Conservation (phyloP, 257 asterid genomes). For the Solanum piurae region DNA sequence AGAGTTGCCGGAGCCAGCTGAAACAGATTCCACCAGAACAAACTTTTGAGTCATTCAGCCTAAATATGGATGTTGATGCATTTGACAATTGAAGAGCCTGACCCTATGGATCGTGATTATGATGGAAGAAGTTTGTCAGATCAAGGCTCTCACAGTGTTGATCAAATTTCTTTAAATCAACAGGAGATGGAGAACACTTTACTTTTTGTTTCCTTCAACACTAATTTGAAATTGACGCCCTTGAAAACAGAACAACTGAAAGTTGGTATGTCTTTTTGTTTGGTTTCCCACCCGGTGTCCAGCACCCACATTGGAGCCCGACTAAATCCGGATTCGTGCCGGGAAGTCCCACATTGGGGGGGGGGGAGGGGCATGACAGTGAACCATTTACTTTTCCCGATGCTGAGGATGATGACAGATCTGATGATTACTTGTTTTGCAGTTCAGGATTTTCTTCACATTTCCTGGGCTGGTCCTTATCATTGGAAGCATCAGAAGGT, state of each 20-base stretch:
- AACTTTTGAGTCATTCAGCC: conserved; percentile 18
- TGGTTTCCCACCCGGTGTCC: not conserved
- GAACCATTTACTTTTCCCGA: conserved; percentile 33
- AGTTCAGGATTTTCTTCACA: conserved; percentile 62
- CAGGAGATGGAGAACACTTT: conserved; percentile 22
- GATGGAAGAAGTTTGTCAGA: conserved; percentile 45
- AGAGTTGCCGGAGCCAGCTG: conserved; percentile 46
- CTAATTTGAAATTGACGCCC: not conserved
- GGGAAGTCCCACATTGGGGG: not conserved
- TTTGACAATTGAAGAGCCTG: conserved; percentile 38
- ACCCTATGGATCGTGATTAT: conserved; percentile 62
- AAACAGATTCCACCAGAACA: conserved; percentile 32
- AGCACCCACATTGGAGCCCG: not conserved
- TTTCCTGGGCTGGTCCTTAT: conserved; percentile 93
- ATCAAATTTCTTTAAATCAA: conserved; percentile 36
- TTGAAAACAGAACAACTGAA: not conserved
- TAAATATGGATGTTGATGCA: conserved; percentile 32
- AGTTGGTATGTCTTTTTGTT: not conserved
- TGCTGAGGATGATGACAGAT: conserved; percentile 40
- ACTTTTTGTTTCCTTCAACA: not conserved
- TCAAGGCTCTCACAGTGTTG: conserved; percentile 44
- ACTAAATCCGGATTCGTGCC: not conserved
- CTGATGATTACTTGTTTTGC: conserved; percentile 51
- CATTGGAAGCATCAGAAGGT: conserved; percentile 82
- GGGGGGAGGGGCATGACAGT: conserved; percentile 24